A percentile compares a stretch with the other conserved stretches of the same genome.
phyloP scores from a whole-genome alignment of 2,329 filamentous ascomycete genomes.

The Cladosporium cucumerinum region DNA sequence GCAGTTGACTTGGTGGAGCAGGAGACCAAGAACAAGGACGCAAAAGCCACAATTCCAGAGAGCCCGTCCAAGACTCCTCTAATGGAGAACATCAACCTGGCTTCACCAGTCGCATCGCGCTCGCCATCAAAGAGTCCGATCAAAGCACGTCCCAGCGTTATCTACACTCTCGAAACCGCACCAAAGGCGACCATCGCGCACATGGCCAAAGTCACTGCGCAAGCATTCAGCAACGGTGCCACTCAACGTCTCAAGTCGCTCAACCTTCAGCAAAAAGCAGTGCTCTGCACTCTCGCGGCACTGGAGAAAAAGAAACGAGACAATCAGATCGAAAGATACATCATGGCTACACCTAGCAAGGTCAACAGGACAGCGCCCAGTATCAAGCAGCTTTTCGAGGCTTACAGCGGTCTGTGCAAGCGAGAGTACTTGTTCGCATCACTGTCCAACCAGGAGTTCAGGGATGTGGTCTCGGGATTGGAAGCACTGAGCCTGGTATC shows the following conservation, averaged over 20 bases:
- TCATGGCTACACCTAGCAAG: slow-evolving; percentile 43
- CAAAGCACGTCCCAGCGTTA: slow-evolving; percentile 27
- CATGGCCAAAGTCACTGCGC: slow-evolving; percentile 84
- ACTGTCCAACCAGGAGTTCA: slow-evolving; percentile 86
- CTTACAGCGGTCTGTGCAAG: slow-evolving; percentile 79
- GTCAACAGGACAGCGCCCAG: slow-evolving; percentile 60
- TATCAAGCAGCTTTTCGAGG: slow-evolving; percentile 77
- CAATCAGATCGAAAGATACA: slow-evolving; percentile 30
- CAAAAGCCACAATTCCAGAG: slow-evolving; percentile 55
- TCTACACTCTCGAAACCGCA: slow-evolving; percentile 70
- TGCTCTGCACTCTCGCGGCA: slow-evolving; percentile 81
- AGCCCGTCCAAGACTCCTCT: slow-evolving; percentile 71
- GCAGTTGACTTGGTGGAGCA: slow-evolving; percentile 85
- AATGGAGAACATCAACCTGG: slow-evolving; percentile 75
- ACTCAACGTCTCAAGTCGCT: slow-evolving; percentile 78
- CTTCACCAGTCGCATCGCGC: slow-evolving; percentile 48
- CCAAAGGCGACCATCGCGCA: slow-evolving; percentile 87
- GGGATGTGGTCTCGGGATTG: slow-evolving; percentile 83
- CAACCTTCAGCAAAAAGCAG: slow-evolving; percentile 95
- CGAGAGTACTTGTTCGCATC: slow-evolving; percentile 86
- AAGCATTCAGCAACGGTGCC: slow-evolving; percentile 86
- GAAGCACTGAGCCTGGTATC: slow-evolving; percentile 82
- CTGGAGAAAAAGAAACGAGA: slow-evolving; percentile 72
- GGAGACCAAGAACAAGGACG: slow-evolving; percentile 73
- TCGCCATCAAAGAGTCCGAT: slow-evolving; percentile 40